A percentile compares a stretch with the other conserved stretches of the same genome.
Conservation (phyloP, 2,329 filamentous ascomycete species). For the Gaeumannomyces tritici region DNA sequence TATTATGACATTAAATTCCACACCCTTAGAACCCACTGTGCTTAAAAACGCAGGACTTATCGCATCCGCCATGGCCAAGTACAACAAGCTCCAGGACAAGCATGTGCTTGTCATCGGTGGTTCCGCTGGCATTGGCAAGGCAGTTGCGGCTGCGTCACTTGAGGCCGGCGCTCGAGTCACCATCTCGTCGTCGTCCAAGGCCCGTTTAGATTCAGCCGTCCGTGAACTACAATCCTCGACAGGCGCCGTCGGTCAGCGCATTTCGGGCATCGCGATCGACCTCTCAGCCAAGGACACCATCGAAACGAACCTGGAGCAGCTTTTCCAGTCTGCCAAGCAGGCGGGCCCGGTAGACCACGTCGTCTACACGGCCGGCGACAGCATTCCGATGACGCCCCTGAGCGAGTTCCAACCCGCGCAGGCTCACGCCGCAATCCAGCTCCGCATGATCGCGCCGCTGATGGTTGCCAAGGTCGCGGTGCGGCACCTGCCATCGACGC, state of each 20-base stretch:
- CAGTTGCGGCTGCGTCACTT: slow-evolving; percentile 47
- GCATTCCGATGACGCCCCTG: slow-evolving; percentile 11
- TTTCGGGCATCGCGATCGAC: slow-evolving; percentile 18
- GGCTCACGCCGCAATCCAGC: slow-evolving; percentile 15
- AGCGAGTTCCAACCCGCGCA: slow-evolving; percentile 15
- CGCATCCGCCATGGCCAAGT: slow-evolving; percentile 19
- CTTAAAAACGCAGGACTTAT: not conserved
- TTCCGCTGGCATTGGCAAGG: slow-evolving; percentile 52
- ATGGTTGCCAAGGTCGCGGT: slow-evolving; percentile 21
- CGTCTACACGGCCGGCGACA: slow-evolving; percentile 20
- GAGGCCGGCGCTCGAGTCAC: slow-evolving; percentile 45
- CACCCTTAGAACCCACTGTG: too few species aligned
- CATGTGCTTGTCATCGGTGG: slow-evolving; percentile 53
- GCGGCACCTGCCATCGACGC: slow-evolving; percentile 15
- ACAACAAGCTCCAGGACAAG: slow-evolving; percentile 22
- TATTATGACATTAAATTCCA: too few species aligned
- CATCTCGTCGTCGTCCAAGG: slow-evolving; percentile 47
- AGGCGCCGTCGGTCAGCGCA: not conserved
- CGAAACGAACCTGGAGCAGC: slow-evolving; percentile 20
- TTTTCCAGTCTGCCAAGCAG: slow-evolving; percentile 10
- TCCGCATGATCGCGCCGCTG: slow-evolving; percentile 22
- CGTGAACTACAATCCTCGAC: slow-evolving; percentile 4
- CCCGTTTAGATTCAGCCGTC: slow-evolving; percentile 26
- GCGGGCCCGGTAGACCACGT: slow-evolving; percentile 14
- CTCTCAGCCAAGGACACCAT: slow-evolving; percentile 18